These are phyloP conservation scores for Reticulascus tulasneorum DNA, from an alignment of 2,329 filamentous ascomycete genomes.

Conservation along the genomic window DNA sequence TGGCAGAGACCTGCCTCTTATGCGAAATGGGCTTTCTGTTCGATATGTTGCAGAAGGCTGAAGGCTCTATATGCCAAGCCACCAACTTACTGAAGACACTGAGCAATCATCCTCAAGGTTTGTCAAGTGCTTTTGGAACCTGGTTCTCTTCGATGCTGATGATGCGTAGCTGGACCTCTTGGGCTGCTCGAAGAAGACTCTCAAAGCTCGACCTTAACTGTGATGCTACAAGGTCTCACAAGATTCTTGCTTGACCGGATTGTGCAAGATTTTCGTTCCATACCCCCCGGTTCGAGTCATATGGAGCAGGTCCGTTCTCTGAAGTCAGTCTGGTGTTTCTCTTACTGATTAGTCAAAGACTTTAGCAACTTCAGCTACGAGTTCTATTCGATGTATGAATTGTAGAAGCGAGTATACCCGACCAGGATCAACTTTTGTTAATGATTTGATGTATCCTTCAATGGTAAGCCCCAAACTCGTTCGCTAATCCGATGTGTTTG, in stretches of 20 bases:
- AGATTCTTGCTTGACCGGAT: slow-evolving; percentile 83
- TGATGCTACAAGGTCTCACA: slow-evolving; percentile 81
- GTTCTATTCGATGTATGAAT: slow-evolving; percentile 76
- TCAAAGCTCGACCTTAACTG: slow-evolving; percentile 67
- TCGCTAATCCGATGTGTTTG: no score
- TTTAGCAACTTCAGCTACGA: slow-evolving; percentile 67
- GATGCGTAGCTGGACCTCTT: slow-evolving; percentile 57
- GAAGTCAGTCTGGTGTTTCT: neutral
- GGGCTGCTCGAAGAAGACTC: slow-evolving; percentile 82
- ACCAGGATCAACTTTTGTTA: slow-evolving; percentile 74
- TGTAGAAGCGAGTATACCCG: slow-evolving; percentile 84
- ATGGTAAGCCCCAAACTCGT: no score
- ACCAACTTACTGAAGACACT: slow-evolving; percentile 92
- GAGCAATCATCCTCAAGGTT: slow-evolving; percentile 73
- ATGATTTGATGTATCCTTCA: slow-evolving; percentile 78
- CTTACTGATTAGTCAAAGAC: slow-evolving; percentile 32
- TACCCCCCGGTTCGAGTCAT: slow-evolving; percentile 55
- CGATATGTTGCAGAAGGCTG: slow-evolving; percentile 96
- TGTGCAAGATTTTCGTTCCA: slow-evolving; percentile 68
- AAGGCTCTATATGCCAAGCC: slow-evolving; percentile 90
- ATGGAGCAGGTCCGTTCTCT: slow-evolving; percentile 63
- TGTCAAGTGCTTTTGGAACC: slow-evolving; percentile 13
- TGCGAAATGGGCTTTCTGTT: slow-evolving; percentile 95
- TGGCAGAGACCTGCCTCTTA: slow-evolving; percentile 77
- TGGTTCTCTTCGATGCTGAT: slow-evolving; percentile 19